Percentiles rank a stretch among this genome's conserved stretches.
Evolutionary conservation across 495 filamentous ascomycete species (phyloP).

Genomic region (Annulohypoxylon maeteangense): DNA sequence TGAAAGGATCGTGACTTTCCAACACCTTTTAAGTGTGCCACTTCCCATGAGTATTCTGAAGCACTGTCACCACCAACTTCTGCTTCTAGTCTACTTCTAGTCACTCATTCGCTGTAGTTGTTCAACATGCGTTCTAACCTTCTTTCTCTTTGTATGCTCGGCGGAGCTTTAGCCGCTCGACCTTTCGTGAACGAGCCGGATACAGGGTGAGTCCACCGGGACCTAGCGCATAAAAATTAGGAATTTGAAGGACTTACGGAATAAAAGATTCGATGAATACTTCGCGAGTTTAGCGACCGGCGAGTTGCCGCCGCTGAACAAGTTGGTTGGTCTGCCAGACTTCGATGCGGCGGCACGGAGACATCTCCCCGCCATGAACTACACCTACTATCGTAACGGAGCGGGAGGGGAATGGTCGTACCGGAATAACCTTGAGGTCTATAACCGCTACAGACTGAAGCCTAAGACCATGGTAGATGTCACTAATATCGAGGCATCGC

Average conservation of each 20-base stretch:
- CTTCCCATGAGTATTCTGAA: not conserved
- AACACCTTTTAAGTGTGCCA: not conserved
- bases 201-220: conserved; percentile 36
- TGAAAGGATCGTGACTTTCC: not conserved
- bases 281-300: conserved; percentile 37
- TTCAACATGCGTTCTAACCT: conserved; percentile 27
- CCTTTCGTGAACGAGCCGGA: conserved; percentile 47
- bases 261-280: conserved; percentile 35
- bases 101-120: not conserved
- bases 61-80: not conserved
- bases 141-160: conserved; percentile 24
- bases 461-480: conserved; percentile 49
- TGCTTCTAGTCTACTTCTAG: conserved; percentile 2
- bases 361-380: conserved; percentile 44
- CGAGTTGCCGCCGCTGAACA: conserved; percentile 43
- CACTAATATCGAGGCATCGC: conserved; percentile 47
- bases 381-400: conserved; percentile 56
- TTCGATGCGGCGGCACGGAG: conserved; percentile 51
- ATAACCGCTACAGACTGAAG: conserved; percentile 41
- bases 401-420: conserved; percentile 56
- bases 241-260: conserved; percentile 12
- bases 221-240: not conserved
- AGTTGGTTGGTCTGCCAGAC: conserved; percentile 50
- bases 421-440: conserved; percentile 55
- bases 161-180: conserved; percentile 38